A percentile compares a stretch with the other conserved stretches of the same genome.
These are phyloP conservation scores for Arachis stenosperma DNA, from an alignment of 306 rosid species.

Conservation along the genomic window DNA sequence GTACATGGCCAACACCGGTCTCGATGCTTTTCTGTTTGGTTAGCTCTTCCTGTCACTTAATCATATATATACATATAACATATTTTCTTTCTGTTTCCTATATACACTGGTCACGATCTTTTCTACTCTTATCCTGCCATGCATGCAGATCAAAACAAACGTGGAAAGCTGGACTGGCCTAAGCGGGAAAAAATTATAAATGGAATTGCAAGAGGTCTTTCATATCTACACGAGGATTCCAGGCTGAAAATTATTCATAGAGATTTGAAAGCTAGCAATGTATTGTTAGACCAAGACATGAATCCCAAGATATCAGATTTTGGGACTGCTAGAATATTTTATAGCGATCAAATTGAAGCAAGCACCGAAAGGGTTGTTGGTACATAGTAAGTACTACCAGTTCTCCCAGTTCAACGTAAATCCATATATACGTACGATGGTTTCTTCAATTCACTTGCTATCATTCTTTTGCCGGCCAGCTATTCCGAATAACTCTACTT, in stretches of 20 bases:
- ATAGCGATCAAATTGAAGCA: constrained; percentile 49
- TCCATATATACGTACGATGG: not conserved
- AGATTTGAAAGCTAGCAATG: constrained; percentile 50
- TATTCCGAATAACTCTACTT: not conserved
- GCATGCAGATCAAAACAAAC: constrained; percentile 30
- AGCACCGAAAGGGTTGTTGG: constrained; percentile 51
- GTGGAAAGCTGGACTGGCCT: constrained; percentile 17
- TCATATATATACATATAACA: not conserved
- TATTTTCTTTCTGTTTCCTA: not conserved
- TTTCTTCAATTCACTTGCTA: not conserved
- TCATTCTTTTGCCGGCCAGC: not conserved
- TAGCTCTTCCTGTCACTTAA: not conserved
- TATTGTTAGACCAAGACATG: constrained; percentile 46
- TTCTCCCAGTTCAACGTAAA: not conserved
- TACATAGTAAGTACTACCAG: constrained; percentile 48
- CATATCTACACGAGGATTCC: constrained; percentile 55
- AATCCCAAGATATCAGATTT: constrained; percentile 57
- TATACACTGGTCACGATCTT: not conserved
- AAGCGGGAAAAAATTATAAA: constrained; percentile 34
- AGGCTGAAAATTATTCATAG: constrained; percentile 49
- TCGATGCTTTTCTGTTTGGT: constrained; percentile 47
- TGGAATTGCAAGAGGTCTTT: constrained; percentile 50
- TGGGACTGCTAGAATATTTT: constrained; percentile 51
- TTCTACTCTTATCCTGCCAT: not conserved
- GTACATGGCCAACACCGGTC: constrained; percentile 42